Base-by-base conservation (phyloP, 2,329 filamentous ascomycete genomes). In the Diaporthe helianthi region DNA sequence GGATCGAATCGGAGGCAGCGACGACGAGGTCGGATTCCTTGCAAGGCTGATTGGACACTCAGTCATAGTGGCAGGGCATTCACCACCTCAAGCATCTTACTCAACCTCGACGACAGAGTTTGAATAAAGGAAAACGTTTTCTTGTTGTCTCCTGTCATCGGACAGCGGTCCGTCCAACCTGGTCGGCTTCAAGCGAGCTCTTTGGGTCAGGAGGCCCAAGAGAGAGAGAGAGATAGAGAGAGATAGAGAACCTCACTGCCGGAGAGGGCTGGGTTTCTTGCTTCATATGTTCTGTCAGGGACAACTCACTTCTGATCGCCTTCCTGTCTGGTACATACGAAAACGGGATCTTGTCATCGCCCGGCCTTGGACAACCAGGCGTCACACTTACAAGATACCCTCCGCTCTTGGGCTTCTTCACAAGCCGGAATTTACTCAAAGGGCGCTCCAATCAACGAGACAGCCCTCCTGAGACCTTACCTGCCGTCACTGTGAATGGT, bases 21-120 rank as follows among this genome's bases (percentile, higher is more conserved):
- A 65, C 67, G 53, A 65, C 67, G 60, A 65, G 44, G 60, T 69
- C 67, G 51, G 52, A 65, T 54, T 65, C 51, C 36, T 26, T 58
- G 60, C 51, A 64, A 55, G 51, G 31, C 46, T 67, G 64, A 55
- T 58, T 58, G 29, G 52, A 38, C 41, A 24, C 31, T 44, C 58
- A 8, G 44, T 26, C 44, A 63, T 29, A 22, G 29, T 49, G 58
- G 58, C 44, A 63, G 44, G 44, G 33, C 41, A 63, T 29, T 63
- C 58, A 49, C 58, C 58, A 49, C 29, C 12, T 24, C 33, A 36
- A 36, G n/a, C 13, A 17, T 36, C 41, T 63, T 19, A 31, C 44
- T 36, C 58, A 63, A 24, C 33, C 44, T 36, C 31, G 58, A 63
- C 58, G 44, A 49, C 58, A 46, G n/a, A 63, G 58, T 29, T 63